A percentile compares a stretch with the other conserved stretches of the same genome.
phyloP scores from a whole-genome alignment of 2,329 filamentous ascomycete species.

The Rasamsonia emersonii region DNA sequence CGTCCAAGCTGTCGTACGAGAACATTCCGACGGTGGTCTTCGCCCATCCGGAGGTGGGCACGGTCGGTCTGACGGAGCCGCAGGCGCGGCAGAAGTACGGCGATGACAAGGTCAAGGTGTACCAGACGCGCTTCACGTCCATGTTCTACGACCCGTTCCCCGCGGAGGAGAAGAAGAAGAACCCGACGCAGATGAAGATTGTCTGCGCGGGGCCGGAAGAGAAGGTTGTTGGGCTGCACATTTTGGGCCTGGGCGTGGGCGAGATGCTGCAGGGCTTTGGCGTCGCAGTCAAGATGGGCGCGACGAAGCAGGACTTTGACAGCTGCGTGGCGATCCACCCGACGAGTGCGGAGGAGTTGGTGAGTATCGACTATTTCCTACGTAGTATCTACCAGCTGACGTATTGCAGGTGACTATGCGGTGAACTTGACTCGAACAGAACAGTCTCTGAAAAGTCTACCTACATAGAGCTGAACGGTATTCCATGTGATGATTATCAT shows the following conservation, averaged over 20 bases:
- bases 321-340: slow-evolving; percentile 69
- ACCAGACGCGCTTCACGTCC: slow-evolving; percentile 40
- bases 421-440: slow-evolving; percentile 3
- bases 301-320: slow-evolving; percentile 69
- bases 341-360: slow-evolving; percentile 67
- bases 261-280: slow-evolving; percentile 72
- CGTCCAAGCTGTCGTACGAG: slow-evolving; percentile 39
- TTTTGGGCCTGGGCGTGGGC: slow-evolving; percentile 38
- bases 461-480: too few species aligned
- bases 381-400: neutral
- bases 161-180: slow-evolving; percentile 40
- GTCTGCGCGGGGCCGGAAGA: slow-evolving; percentile 41
- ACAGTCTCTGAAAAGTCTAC: too few species aligned
- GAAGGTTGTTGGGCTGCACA: slow-evolving; percentile 44
- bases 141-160: slow-evolving; percentile 43
- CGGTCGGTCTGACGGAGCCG: slow-evolving; percentile 42
- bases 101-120: slow-evolving; percentile 43
- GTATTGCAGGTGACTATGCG: slow-evolving; percentile 8
- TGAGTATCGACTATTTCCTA: slow-evolving; percentile 24
- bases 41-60: slow-evolving; percentile 43
- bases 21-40: slow-evolving; percentile 47
- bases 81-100: slow-evolving; percentile 40
- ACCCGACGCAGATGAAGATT: slow-evolving; percentile 45
- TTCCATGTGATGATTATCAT: too few species aligned
- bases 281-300: slow-evolving; percentile 71